Base-by-base conservation (phyloP, 176 grass and related monocot genomes). In the Thinopyrum elongatum region DNA sequence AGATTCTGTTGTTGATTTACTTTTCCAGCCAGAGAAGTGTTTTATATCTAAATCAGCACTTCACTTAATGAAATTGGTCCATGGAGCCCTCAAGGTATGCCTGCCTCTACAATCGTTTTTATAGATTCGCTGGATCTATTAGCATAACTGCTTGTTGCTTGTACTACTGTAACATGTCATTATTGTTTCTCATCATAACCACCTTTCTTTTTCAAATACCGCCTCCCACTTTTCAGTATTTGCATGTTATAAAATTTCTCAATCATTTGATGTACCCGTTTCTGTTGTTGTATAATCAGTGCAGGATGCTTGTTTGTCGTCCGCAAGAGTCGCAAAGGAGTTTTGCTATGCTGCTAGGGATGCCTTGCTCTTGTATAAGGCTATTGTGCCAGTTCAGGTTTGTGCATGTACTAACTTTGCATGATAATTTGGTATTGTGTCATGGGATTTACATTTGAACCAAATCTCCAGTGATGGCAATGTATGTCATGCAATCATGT, bases 281-380 rank as follows among this genome's bases (percentile, higher is more conserved):
- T 88, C 83, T 91, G 87, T 85, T 93, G 83, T 83, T 91, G 65
- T 87, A 92, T 91, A 86, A 89, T 86, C 90, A 89, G 90, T 91
- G 86, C 96, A 98, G 96, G 96, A 95, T 91, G 93, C 96, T 88
- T 94, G 92, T 84, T 86, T 98, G 84, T 98, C 96, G 84, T 95
- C 96, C 10, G 31, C 88, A 81, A 92, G 92, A 87, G 96, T 95
- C 38, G 90, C 96, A 84, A 98, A 92, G 88, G 93, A 95, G 76
- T 94, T 95, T 72, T 95, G 90, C 84, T 84, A 88, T 92, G 93
- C 93, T 76, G 93, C 93, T 81, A 94, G 96, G 90, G 96, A 98
- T 92, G 91, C 90, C 80, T 83, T 98, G 81, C 90, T 94, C 71
- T 84, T 98, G 75, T 98, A 94, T 78, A 98, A 89, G 85, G 96